These are phyloP conservation scores for Saccharomycopsis guyanensis DNA, from an alignment of 805 yeast genomes.

Conservation along the genomic window DNA sequence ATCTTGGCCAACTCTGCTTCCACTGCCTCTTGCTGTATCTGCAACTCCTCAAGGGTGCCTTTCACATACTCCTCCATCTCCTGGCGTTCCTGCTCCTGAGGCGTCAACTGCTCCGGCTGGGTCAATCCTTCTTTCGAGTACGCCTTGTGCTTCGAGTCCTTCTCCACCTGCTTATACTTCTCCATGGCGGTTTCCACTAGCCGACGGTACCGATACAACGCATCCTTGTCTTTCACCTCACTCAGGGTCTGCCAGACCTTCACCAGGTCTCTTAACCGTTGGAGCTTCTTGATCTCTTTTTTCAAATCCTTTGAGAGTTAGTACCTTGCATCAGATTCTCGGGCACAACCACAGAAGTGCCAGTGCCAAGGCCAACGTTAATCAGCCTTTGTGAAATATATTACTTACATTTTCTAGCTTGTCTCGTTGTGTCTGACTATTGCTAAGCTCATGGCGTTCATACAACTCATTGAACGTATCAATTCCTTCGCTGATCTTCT, in stretches of 20 bases:
- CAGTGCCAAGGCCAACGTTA: too few species aligned
- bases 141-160: constrained; percentile 87
- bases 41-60: constrained; percentile 32
- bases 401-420: constrained; percentile 58
- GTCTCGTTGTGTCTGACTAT: constrained; percentile 80
- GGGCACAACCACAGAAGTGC: too few species aligned
- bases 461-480: constrained; percentile 47
- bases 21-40: constrained; percentile 17
- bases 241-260: constrained; percentile 89
- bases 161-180: constrained; percentile 88
- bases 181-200: constrained; percentile 72
- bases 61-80: constrained; percentile 45
- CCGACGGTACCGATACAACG: constrained; percentile 20
- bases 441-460: constrained; percentile 45
- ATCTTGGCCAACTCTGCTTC: constrained; percentile 19
- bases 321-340: neutral
- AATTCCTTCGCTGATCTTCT: constrained; percentile 52
- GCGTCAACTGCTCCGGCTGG: constrained; percentile 21
- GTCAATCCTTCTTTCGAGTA: constrained; percentile 89
- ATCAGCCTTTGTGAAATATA: too few species aligned
- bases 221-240: constrained; percentile 75
- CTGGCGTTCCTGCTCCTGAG: constrained; percentile 17
- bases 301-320: constrained; percentile 42
- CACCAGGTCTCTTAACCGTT: constrained; percentile 87
- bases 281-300: constrained; percentile 90